Evolutionary conservation across 2,329 filamentous ascomycete species (phyloP).

Genomic region (Microsporum ferrugineum): DNA sequence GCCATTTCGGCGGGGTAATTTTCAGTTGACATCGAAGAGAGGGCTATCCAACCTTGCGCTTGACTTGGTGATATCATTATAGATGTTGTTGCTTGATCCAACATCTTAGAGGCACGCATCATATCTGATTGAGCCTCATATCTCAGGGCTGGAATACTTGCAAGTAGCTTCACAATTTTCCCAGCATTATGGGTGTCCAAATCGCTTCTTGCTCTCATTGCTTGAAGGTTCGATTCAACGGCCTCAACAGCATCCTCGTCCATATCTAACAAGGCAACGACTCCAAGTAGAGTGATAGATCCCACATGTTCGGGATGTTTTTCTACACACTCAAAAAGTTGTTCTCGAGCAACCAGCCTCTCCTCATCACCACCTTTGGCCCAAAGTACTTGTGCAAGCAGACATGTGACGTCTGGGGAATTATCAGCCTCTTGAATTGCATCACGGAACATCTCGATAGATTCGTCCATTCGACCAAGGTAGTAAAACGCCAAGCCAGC

Average conservation of each 20-base stretch:
- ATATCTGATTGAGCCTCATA: slow-evolving; percentile 34
- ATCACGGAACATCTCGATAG: slow-evolving; percentile 67
- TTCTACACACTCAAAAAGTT: slow-evolving; percentile 71
- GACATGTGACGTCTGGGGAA: slow-evolving; percentile 72
- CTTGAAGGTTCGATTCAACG: slow-evolving; percentile 64
- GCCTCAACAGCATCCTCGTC: slow-evolving; percentile 71
- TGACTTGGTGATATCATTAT: slow-evolving; percentile 72
- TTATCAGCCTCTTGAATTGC: slow-evolving; percentile 65
- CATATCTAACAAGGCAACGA: slow-evolving; percentile 68
- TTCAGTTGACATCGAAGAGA: slow-evolving; percentile 50
- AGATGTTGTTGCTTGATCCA: slow-evolving; percentile 59
- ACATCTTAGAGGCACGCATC: slow-evolving; percentile 26
- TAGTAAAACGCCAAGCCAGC: slow-evolving; percentile 75
- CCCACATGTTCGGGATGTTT: slow-evolving; percentile 62
- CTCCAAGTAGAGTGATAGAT: slow-evolving; percentile 68
- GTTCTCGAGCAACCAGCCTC: slow-evolving; percentile 61
- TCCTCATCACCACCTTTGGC: slow-evolving; percentile 68
- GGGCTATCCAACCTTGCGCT: slow-evolving; percentile 67
- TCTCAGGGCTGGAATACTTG: slow-evolving; percentile 55
- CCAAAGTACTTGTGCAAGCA: slow-evolving; percentile 87
- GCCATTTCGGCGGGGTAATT: slow-evolving; percentile 61
- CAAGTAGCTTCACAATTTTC: slow-evolving; percentile 61
- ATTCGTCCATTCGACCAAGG: slow-evolving; percentile 50
- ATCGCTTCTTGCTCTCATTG: slow-evolving; percentile 55
- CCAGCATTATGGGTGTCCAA: slow-evolving; percentile 53